A percentile compares a stretch with the other conserved stretches of the same genome.
Evolutionary conservation across 352 stramenopile species (phyloP).

Genomic region (Stephanocyclus meneghinianus): DNA sequence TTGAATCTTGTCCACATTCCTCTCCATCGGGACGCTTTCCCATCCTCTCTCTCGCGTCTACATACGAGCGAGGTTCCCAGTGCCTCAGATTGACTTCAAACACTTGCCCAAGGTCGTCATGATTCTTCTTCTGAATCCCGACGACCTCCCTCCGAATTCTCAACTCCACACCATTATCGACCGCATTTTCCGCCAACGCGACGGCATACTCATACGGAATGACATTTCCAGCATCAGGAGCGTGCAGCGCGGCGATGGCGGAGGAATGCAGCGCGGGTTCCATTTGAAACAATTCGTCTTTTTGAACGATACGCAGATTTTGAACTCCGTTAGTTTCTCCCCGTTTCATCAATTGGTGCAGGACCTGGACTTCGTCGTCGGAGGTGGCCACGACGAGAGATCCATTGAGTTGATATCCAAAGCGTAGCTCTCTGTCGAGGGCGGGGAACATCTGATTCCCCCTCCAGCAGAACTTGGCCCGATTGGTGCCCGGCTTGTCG

Average conservation of each 20-base stretch:
- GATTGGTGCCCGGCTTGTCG: slow-evolving; percentile 69
- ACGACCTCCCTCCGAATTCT: slow-evolving; percentile 70
- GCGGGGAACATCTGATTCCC: slow-evolving; percentile 81
- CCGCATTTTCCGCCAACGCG: slow-evolving; percentile 77
- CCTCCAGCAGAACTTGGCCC: slow-evolving; percentile 76
- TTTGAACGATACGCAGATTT: slow-evolving; percentile 66
- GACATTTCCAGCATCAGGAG: slow-evolving; percentile 77
- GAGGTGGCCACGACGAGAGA: slow-evolving; percentile 66
- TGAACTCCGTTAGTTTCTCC: slow-evolving; percentile 75
- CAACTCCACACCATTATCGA: slow-evolving; percentile 80
- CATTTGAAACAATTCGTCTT: slow-evolving; percentile 66
- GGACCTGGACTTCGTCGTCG: slow-evolving; percentile 58
- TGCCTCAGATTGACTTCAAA: slow-evolving; percentile 61
- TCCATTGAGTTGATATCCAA: slow-evolving; percentile 81
- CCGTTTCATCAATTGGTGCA: slow-evolving; percentile 72
- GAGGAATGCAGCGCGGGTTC: slow-evolving; percentile 70
- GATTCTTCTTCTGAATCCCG: slow-evolving; percentile 38
- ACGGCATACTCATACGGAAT: slow-evolving; percentile 81
- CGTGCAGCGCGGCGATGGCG: slow-evolving; percentile 66
- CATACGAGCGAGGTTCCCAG: slow-evolving; percentile 74
- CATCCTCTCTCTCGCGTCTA: slow-evolving; percentile 41
- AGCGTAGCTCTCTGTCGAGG: slow-evolving; percentile 71
- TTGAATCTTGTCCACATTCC: slow-evolving; percentile 7
- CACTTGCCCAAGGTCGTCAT: slow-evolving; percentile 17
- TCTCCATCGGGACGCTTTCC: slow-evolving; percentile 47